Conservation (phyloP, 345 rosid genomes). For the Dipteronia sinensis region DNA sequence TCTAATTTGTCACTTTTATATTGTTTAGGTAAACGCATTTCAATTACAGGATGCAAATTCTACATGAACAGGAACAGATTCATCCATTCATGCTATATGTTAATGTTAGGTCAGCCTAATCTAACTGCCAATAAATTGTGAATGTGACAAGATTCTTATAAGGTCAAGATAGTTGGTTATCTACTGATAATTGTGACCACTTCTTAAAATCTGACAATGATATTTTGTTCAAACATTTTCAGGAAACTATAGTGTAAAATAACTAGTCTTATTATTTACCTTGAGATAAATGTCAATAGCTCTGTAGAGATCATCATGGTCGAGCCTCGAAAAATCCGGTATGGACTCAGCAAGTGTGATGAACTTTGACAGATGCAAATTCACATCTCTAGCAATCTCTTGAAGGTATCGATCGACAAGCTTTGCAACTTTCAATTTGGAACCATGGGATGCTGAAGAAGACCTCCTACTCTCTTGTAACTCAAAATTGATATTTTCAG, state of each 20-base stretch:
- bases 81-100: slow-evolving; percentile 19
- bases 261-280: slow-evolving; percentile 46
- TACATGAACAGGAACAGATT: slow-evolving; percentile 10
- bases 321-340: slow-evolving; percentile 83
- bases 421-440: slow-evolving; percentile 94
- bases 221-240: slow-evolving; percentile 15
- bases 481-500: slow-evolving; percentile 80
- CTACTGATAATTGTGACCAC: slow-evolving; percentile 39
- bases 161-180: slow-evolving; percentile 64
- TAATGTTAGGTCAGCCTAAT: slow-evolving; percentile 37
- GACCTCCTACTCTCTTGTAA: slow-evolving; percentile 92
- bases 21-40: neutral
- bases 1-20: neutral
- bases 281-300: slow-evolving; percentile 97
- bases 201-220: slow-evolving; percentile 31
- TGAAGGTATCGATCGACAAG: slow-evolving; percentile 85
- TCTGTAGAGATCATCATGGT: slow-evolving; percentile 90
- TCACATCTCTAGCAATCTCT: slow-evolving; percentile 73
- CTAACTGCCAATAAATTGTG: slow-evolving; percentile 27
- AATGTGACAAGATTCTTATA: slow-evolving; percentile 15
- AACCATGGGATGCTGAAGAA: slow-evolving; percentile 93
- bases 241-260: slow-evolving; percentile 2
- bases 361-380: slow-evolving; percentile 80
- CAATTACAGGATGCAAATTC: slow-evolving; percentile 2
- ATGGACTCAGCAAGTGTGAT: slow-evolving; percentile 72